A percentile compares a stretch with the other conserved stretches of the same genome.
These are phyloP conservation scores for sorghum (Sorghum bicolor) DNA, from an alignment of 176 grass and related monocot species.

Conservation along the genomic window Sorghum_bicolor_NCBIv3 NC_012871.2:75202501-75203000, in stretches of 20 bases:
- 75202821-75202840: neutral
- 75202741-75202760: neutral
- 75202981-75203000: neutral
- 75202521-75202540: conserved; percentile 30
- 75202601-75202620: conserved; percentile 48
- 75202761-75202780: neutral
- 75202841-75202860: neutral
- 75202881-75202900: neutral
- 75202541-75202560: conserved; percentile 51
- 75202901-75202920: neutral
- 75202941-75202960: neutral
- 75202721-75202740: neutral
- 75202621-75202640: conserved; percentile 65
- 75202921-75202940: conserved; percentile 6
- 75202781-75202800: neutral
- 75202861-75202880: neutral
- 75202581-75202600: conserved; percentile 71
- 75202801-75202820: neutral
- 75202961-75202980: neutral
- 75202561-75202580: conserved; percentile 49
- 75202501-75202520: conserved; percentile 35
- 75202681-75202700: neutral
- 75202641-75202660: conserved; percentile 54
- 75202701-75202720: neutral
- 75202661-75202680: neutral